A percentile compares a stretch with the other conserved stretches of the same genome.
Evolutionary conservation across 164 flowering plant genomes (phyloP).

Genomic region (Euptelea pleiosperma): DNA sequence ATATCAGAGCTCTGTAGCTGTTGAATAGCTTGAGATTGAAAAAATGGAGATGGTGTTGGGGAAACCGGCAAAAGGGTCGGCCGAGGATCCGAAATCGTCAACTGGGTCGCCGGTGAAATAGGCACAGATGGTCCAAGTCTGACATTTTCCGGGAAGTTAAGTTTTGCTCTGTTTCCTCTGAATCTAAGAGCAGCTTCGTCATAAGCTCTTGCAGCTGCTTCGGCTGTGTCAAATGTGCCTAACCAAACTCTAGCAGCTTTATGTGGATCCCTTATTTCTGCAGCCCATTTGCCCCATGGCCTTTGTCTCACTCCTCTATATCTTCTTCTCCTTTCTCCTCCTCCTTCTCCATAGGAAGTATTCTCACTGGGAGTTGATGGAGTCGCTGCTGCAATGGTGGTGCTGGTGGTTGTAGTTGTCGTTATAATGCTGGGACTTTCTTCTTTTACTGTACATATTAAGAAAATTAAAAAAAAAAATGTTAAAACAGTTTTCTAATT

Average conservation of each 20-base stretch:
- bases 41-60: slow-evolving; percentile 4
- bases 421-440: slow-evolving; percentile 4
- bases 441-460: neutral
- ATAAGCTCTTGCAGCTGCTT: slow-evolving; percentile 74
- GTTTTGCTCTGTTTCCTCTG: slow-evolving; percentile 73
- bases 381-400: neutral
- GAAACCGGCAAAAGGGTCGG: slow-evolving; percentile 21
- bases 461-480: no score
- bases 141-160: slow-evolving; percentile 72
- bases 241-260: slow-evolving; percentile 81
- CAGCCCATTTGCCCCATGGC: slow-evolving; percentile 90
- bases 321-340: slow-evolving; percentile 50
- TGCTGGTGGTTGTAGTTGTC: neutral
- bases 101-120: slow-evolving; percentile 12
- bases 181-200: slow-evolving; percentile 77
- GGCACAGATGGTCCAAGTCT: slow-evolving; percentile 25
- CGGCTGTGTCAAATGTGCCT: slow-evolving; percentile 81
- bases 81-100: slow-evolving; percentile 19
- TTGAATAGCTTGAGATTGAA: slow-evolving; percentile 10
- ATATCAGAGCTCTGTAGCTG: slow-evolving; percentile 18
- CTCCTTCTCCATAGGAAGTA: slow-evolving; percentile 23
- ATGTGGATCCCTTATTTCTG: slow-evolving; percentile 79
- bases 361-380: slow-evolving; percentile 4
- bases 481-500: no score
- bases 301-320: slow-evolving; percentile 78